Evolutionary conservation across 2,329 filamentous ascomycete species (phyloP), one percentile per base, ranked within the genome.

Genomic region (Grosmannia penicillata): DNA sequence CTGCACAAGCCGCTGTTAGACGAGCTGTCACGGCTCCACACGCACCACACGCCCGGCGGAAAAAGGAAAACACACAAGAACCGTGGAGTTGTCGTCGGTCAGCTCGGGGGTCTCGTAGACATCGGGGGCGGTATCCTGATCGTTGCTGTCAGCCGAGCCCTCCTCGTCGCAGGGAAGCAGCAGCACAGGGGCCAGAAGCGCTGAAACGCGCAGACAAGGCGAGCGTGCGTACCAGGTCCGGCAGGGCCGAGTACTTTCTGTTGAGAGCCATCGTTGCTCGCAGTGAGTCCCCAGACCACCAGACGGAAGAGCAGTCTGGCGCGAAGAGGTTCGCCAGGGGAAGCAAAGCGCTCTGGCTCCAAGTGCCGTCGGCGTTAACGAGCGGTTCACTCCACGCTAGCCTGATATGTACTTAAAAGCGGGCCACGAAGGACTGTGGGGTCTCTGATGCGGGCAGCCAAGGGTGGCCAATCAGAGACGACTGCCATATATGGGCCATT

Each of bases 101-200:
- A 95, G 66, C 40, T 93, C 87, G 47, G 89, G 87, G 14, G 91
- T 96, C 61, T 96, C 89, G 66, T 95, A 96, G 51, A 94, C 84
- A 54, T 96, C 91, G 48, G 87, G 87, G 22, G 87, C 86, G 39
- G 80, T 82, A 61, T 95, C 87, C 82, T 93, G 48, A 38, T 23
- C 7, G 2, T 10, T 33, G 17, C 22, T 14, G 47, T 55, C 45
- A 54, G 49, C 28, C 25, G 24, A 36, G 43, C 37, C 43, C 22
- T 17, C 35, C 29, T 25, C 32, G 38, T 23, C 37, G 29, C 38
- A 25, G 9, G 9, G 5, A 35, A 17, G 9, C 17, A 7, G 8
- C 11, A 4, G 8, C 8, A 18, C 18, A 29, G n/a, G n/a, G n/a
- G n/a, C n/a, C n/a, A n/a, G n/a, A n/a, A n/a, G n/a, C n/a, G n/a